phyloP scores from a whole-genome alignment of 75 land plant species.

The Cryptomeria japonica region DNA sequence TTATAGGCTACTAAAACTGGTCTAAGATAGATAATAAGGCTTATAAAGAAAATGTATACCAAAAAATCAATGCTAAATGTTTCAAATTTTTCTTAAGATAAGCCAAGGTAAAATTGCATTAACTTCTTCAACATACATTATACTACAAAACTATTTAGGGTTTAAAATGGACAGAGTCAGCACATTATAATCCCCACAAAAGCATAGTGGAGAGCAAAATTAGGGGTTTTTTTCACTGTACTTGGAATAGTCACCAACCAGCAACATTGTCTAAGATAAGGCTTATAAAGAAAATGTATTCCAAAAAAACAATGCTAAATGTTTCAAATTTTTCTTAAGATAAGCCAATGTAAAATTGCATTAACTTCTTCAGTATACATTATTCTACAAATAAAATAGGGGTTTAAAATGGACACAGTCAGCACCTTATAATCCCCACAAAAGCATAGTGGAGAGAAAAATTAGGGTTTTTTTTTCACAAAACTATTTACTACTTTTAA shows the following conservation, averaged over 20 bases:
- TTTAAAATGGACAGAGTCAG: neutral
- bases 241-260: too few species aligned
- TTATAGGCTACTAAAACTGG: neutral
- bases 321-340: neutral
- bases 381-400: neutral
- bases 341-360: neutral
- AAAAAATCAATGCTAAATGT: neutral
- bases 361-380: neutral
- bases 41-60: too few species aligned
- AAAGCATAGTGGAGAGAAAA: neutral
- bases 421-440: neutral
- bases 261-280: too few species aligned
- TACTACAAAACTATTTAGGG: neutral
- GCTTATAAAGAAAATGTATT: too few species aligned
- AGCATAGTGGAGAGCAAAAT: neutral
- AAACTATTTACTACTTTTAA: too few species aligned
- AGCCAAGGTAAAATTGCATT: neutral
- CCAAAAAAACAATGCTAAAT: neutral
- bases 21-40: too few species aligned
- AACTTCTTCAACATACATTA: neutral
- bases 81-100: neutral
- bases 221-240: neutral
- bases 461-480: neutral
- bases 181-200: neutral
- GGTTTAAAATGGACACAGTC: neutral